phyloP scores from a whole-genome alignment of 495 filamentous ascomycete genomes.

The Daldinia decipiens region DNA sequence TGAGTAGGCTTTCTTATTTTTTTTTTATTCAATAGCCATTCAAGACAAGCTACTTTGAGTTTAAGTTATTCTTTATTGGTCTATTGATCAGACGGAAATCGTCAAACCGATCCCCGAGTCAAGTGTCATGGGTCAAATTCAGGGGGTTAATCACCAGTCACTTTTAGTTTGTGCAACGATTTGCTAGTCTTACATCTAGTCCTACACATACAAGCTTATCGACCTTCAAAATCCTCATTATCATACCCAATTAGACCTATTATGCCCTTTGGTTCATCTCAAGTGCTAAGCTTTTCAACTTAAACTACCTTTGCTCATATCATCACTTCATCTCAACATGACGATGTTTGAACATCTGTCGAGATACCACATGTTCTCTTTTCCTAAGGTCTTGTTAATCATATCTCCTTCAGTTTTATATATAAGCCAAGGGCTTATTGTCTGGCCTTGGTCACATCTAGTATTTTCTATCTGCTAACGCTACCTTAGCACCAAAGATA shows the following conservation, averaged over 20 bases:
- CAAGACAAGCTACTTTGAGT: not conserved
- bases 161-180: conserved; percentile 8
- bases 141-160: conserved; percentile 3
- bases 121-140: conserved; percentile 4
- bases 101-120: not conserved
- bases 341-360: not conserved
- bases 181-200: not conserved
- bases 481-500: conserved; percentile 21
- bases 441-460: not conserved
- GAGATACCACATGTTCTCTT: not conserved
- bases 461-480: conserved; percentile 14
- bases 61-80: not conserved
- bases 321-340: conserved; percentile 16
- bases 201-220: not conserved
- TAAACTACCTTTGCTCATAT: conserved; percentile 4
- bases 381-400: not conserved
- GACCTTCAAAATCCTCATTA: not conserved
- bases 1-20: conserved; percentile 21
- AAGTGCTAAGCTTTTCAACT: not conserved
- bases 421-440: not conserved
- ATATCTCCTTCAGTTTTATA: not conserved
- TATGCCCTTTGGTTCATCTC: conserved; percentile 8
- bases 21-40: not conserved
- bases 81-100: conserved; percentile 7
- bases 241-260: conserved; percentile 5